Evolutionary conservation across 352 stramenopile species (phyloP), one percentile per base, ranked within the genome.

Genomic region (Pythium phragmitis): DNA sequence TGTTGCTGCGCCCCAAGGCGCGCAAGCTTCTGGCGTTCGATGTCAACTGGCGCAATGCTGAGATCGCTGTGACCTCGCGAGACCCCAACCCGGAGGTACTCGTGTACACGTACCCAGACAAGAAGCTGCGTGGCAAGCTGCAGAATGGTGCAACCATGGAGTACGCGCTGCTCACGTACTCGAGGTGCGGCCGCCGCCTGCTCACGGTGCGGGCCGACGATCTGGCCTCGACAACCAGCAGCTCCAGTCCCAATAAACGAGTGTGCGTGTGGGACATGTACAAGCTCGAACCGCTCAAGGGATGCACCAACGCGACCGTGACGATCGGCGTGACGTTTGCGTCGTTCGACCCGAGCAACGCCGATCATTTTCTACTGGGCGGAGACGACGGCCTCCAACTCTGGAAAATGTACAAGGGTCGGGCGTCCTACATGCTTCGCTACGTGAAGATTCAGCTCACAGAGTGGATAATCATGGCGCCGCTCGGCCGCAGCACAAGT

Each of bases 41-140:
- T 43, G 73, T 77, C 62, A 89, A 87, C 60, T 82, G 73, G 72
- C 79, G 74, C 53, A 78, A 70, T 4, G 61, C 65, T 3, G 79
- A 79, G n/a, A 70, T 94, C 50, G 85, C 81, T 0, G 60, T 92
- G 47, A 79, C 78, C 0, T 61, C 69, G 16, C 73, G 78, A 17
- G 82, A 92, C 51, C 79, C 79, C 0, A 66, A 75, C n/a, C 72
- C 79, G 0, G 68, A 76, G 39, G 87, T 94, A 36, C 67, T 73
- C 14, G 63, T 94, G 33, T 90, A 88, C 54, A 87, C 84, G 70
- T 82, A 88, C 30, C 82, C 82, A 2, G 82, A 94, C 70, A 91
- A 91, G 70, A 92, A 90, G 68, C 68, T 75, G 21, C 81, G 80
- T 11, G 73, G 76, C 1, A 82, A 86, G 53, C 67, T 92, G 9